Conservation (phyloP, 78 protist genomes). For the Dictyostelium brefeldianum region DNA sequence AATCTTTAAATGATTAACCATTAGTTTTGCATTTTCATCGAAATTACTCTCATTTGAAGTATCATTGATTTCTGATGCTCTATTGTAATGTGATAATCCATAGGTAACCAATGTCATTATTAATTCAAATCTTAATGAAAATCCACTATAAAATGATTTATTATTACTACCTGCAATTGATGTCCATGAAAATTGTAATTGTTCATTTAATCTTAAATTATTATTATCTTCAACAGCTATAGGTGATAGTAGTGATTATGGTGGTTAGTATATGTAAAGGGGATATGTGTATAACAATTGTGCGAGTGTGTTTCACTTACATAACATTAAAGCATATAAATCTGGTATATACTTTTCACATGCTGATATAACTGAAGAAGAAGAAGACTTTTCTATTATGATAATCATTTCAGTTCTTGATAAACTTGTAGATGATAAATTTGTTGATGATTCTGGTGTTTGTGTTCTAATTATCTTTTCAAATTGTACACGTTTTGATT, state of each 20-base stretch:
- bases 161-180: background rate
- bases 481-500: conserved; percentile 58
- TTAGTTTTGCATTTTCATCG: conserved; percentile 65
- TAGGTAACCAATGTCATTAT: conserved; percentile 35
- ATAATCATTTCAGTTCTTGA: conserved; percentile 63
- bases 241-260: background rate
- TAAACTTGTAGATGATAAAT: conserved; percentile 22
- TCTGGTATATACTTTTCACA: conserved; percentile 62
- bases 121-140: conserved; percentile 64
- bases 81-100: conserved; percentile 63
- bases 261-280: background rate
- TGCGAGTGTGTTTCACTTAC: conserved; percentile 1
- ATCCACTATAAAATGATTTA: conserved; percentile 30
- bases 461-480: conserved; percentile 60
- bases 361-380: conserved; percentile 27
- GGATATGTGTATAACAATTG: background rate
- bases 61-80: conserved; percentile 59
- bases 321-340: conserved; percentile 42
- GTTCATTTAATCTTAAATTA: conserved; percentile 68
- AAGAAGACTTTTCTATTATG: conserved; percentile 59
- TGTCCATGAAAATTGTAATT: conserved; percentile 62
- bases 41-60: conserved; percentile 24
- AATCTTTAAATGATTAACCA: conserved; percentile 63
- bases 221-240: conserved; percentile 39
- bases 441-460: conserved; percentile 37